Evolutionary conservation across 2,329 filamentous ascomycete genomes (phyloP).

Genomic region (Trichoderma harzianum): DNA sequence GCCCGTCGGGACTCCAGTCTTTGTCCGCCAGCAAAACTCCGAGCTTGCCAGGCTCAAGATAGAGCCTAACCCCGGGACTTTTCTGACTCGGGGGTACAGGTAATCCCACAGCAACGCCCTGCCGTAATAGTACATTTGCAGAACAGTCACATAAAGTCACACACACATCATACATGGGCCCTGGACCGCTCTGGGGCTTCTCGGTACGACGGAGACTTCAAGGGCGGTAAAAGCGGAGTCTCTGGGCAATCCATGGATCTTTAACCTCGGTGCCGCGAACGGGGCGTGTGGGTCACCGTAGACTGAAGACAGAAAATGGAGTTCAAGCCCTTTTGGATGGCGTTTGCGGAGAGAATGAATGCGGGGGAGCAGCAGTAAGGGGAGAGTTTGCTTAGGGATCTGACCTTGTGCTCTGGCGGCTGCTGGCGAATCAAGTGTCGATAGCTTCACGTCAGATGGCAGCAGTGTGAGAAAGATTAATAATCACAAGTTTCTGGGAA

Average conservation of each 20-base stretch:
- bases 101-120: neutral
- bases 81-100: neutral
- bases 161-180: neutral
- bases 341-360: neutral
- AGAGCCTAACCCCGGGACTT: neutral
- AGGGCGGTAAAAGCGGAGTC: neutral
- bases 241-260: neutral
- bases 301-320: neutral
- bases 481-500: neutral
- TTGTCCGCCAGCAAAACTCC: neutral
- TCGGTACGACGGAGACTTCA: neutral
- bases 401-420: neutral
- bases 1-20: neutral
- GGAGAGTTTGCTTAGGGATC: neutral
- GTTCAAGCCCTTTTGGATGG: neutral
- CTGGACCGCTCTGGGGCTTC: neutral
- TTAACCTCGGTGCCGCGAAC: constrained; percentile 1
- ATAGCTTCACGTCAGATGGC: neutral
- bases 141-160: neutral
- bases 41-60: neutral
- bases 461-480: neutral
- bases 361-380: neutral
- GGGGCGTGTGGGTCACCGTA: neutral
- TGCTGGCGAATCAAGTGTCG: neutral
- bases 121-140: neutral